Base-by-base conservation (phyloP, 768 basidiomycete species). In the Erythrobasidium yunnanense region DNA sequence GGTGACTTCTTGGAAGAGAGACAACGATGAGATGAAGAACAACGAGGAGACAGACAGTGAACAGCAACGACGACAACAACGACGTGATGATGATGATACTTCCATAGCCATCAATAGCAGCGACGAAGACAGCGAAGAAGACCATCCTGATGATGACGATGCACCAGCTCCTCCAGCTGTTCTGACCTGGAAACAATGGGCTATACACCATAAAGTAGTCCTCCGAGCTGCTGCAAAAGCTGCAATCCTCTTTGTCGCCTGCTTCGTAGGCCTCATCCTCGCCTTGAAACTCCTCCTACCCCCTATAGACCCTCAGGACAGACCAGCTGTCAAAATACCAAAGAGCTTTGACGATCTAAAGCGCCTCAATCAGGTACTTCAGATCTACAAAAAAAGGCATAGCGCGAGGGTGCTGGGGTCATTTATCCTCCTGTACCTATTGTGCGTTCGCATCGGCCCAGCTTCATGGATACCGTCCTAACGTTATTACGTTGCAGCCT, bases 331-430 rank as follows among this genome's bases (percentile, higher is more conserved):
- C 25, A 85, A 83, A 71, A 82, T 97, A 56, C 93, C 93, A 13
- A 88, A 86, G 74, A 87, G 86, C 2, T 96, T 97, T 70, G 81
- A 80, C 20, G 84, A 96, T 74, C 81, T 97, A 11, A 85, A 96
- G 73, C 84, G 38, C 33, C 27, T 96, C 55, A 95, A 96, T 74
- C 78, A 75, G 22, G 83, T 92, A 4, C 79, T 91, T 38, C 90
- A 90, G 81, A 93, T 93, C 75, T 96, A 96, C 77, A 82, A 90
- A 52, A 84, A 87, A 66, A 86, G 88, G 69, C 88, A 90, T 75
- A 90, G 89, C 2, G 83, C 81, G 76, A 83, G 90, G 52, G 87
- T 92, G 68, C 78, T 95, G 53, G 75, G 91, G 32, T 92, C 88
- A 76, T 96, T 88, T 77, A 83, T 90, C 67, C 83, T 82, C 54